Conservation (phyloP, 805 yeast species). For the Ogataea trehaloabstinens region DNA sequence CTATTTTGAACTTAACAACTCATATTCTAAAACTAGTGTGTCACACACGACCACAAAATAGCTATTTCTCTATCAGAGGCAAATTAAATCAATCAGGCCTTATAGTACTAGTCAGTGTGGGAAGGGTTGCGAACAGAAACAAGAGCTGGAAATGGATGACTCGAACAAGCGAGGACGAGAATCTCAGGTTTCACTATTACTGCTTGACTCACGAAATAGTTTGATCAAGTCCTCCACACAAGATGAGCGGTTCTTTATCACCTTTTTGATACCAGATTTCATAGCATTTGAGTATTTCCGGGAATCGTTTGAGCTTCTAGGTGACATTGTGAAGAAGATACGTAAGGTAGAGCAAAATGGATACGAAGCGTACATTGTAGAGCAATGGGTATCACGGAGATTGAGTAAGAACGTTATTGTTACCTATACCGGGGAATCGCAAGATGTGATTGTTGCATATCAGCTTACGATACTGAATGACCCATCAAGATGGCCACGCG, state of each 20-base stretch:
- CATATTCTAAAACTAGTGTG: neutral
- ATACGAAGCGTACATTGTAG: conserved; percentile 87
- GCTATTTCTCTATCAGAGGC: neutral
- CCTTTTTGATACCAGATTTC: conserved; percentile 49
- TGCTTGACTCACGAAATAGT: neutral
- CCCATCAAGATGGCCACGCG: conserved; percentile 45
- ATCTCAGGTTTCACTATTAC: neutral
- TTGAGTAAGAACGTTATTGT: conserved; percentile 66
- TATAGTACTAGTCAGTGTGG: no score
- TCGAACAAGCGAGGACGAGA: neutral
- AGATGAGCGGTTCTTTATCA: conserved; percentile 9
- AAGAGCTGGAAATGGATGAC: neutral
- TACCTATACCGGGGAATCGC: conserved; percentile 79
- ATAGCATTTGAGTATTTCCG: conserved; percentile 47
- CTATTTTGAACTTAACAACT: conserved; percentile 1
- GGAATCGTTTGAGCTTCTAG: conserved; percentile 35
- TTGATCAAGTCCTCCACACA: neutral
- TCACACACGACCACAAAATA: neutral
- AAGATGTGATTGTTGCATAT: conserved; percentile 58
- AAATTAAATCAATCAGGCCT: no score
- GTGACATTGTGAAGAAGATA: conserved; percentile 38
- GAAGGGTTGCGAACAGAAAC: no score
- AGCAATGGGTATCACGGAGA: conserved; percentile 88
- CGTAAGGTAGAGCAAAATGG: conserved; percentile 59
- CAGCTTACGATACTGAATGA: conserved; percentile 54